Conservation (phyloP, 805 yeast species). For the Candida taoyuanica region DNA sequence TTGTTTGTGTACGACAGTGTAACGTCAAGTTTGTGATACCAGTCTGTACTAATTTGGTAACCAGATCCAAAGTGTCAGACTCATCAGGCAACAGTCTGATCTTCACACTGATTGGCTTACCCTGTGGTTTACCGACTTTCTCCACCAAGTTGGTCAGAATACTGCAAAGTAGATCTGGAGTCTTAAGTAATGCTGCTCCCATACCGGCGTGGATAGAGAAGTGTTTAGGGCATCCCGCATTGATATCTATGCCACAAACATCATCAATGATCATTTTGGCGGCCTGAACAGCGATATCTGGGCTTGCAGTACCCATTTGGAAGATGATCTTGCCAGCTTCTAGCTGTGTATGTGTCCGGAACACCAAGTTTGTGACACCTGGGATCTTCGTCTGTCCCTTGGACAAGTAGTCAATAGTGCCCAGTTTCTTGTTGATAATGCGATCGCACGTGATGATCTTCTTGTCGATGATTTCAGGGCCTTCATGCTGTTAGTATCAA, state of each 20-base stretch:
- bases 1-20: conserved; percentile 84
- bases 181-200: conserved; percentile 89
- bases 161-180: conserved; percentile 72
- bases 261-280: conserved; percentile 76
- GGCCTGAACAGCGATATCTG: conserved; percentile 84
- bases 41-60: conserved; percentile 56
- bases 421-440: conserved; percentile 47
- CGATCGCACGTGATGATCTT: conserved; percentile 71
- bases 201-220: conserved; percentile 92
- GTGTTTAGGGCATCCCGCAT: conserved; percentile 97
- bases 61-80: conserved; percentile 56
- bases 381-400: conserved; percentile 39
- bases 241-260: conserved; percentile 89
- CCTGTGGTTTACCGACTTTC: conserved; percentile 72
- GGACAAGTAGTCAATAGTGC: conserved; percentile 57
- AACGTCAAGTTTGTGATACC: conserved; percentile 85
- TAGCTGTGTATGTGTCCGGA: conserved; percentile 61
- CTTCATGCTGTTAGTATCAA: conserved; percentile 9
- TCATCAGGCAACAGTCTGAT: conserved; percentile 70
- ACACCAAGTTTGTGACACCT: conserved; percentile 53
- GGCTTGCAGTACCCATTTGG: conserved; percentile 85
- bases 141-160: conserved; percentile 67
- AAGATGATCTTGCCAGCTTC: conserved; percentile 73
- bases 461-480: conserved; percentile 89
- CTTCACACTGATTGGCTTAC: conserved; percentile 85